phyloP scores from a whole-genome alignment of 371 early-diverging fungal genomes.

The Syncephalastrum monosporum region DNA sequence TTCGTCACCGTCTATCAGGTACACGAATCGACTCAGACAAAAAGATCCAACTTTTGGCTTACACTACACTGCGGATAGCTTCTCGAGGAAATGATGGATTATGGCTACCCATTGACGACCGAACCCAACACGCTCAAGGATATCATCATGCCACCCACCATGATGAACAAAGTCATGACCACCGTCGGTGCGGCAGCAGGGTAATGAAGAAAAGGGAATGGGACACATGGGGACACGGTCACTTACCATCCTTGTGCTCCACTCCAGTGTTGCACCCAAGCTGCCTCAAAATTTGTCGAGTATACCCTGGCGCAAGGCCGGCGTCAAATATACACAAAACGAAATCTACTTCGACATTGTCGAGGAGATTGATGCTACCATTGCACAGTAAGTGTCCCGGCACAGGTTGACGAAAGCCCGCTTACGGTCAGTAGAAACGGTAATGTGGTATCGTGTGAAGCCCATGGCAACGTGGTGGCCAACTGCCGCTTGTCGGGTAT shows the following conservation, averaged over 20 bases:
- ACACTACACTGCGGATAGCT: constrained; percentile 39
- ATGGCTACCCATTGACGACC: constrained; percentile 86
- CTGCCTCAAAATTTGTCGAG: constrained; percentile 65
- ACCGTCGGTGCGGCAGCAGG: constrained; percentile 75
- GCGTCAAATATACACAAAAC: constrained; percentile 88
- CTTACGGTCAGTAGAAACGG: constrained; percentile 54
- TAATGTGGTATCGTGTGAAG: constrained; percentile 72
- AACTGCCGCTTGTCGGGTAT: constrained; percentile 81
- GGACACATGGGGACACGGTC: too few relatives aligned
- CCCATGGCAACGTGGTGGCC: constrained; percentile 76
- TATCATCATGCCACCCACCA: constrained; percentile 85
- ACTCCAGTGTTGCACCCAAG: constrained; percentile 45
- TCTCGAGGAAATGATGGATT: constrained; percentile 92
- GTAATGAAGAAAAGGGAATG: constrained; percentile 22
- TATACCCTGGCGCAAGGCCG: constrained; percentile 85
- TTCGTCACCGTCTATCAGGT: constrained; percentile 92
- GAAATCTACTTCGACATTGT: constrained; percentile 92
- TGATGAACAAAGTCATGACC: constrained; percentile 81
- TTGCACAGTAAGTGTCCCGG: constrained; percentile 61
- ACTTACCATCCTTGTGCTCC: not conserved
- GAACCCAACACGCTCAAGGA: constrained; percentile 84
- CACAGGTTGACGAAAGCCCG: not conserved
- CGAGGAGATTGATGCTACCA: constrained; percentile 85
- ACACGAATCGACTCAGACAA: not conserved
- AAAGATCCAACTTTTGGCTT: not conserved